Percentiles rank a stretch among this genome's conserved stretches.
These are phyloP conservation scores for Fusarium sp. DNA, from an alignment of 2,329 filamentous ascomycete genomes.

Conservation along the genomic window DNA sequence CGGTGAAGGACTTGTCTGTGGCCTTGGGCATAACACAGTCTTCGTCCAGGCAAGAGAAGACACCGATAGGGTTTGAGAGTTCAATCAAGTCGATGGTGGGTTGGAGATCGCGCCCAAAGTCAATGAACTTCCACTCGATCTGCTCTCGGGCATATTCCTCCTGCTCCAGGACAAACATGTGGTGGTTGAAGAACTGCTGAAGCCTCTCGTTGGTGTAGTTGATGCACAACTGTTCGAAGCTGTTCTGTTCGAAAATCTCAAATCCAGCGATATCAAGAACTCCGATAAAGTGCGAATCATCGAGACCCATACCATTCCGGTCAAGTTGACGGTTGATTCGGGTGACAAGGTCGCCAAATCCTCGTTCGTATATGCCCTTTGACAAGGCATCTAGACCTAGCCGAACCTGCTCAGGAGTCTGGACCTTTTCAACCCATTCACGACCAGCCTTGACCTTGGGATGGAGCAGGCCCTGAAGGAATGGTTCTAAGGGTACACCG, in stretches of 20 bases:
- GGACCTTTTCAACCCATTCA: constrained; percentile 98
- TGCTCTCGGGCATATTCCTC: constrained; percentile 98
- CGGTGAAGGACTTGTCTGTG: constrained; percentile 95
- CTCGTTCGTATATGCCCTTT: constrained; percentile 97
- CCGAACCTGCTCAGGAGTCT: constrained; percentile 95
- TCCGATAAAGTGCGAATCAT: constrained; percentile 96
- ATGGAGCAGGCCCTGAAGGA: constrained; percentile 89
- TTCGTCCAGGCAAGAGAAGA: constrained; percentile 97
- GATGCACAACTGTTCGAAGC: constrained; percentile 98
- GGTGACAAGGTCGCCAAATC: constrained; percentile 91
- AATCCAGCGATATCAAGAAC: constrained; percentile 99
- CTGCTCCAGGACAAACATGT: constrained; percentile 99
- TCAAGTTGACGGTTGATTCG: constrained; percentile 94
- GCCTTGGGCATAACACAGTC: constrained; percentile 99
- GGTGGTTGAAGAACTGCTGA: constrained; percentile 99
- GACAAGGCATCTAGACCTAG: constrained; percentile 90
- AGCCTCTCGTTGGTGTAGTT: constrained; percentile 99
- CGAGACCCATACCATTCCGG: constrained; percentile 81
- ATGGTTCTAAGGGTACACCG: constrained; percentile 85
- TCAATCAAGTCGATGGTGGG: constrained; percentile 98
- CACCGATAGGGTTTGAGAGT: constrained; percentile 94
- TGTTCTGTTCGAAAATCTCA: constrained; percentile 98
- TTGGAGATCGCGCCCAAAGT: constrained; percentile 96
- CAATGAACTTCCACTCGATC: constrained; percentile 99
- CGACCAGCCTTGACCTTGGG: constrained; percentile 94